These are phyloP conservation scores for Rhododendron vialii DNA, from an alignment of 148 eudicot species.

Conservation along the genomic window DNA sequence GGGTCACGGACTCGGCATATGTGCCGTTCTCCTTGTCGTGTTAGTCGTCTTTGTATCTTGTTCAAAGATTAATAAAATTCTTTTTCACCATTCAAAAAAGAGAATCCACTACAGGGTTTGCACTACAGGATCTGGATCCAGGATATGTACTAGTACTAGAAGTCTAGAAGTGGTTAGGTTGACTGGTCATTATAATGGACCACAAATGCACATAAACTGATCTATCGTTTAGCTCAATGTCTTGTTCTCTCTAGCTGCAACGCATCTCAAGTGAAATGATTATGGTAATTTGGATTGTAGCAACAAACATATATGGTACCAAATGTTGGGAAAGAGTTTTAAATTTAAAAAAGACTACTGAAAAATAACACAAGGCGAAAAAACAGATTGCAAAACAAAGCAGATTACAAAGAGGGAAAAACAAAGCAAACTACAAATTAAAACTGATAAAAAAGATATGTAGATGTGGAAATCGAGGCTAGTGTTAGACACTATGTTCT, in stretches of 20 bases:
- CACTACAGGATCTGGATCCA: too few relatives aligned
- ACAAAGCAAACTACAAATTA: background rate
- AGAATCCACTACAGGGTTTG: too few relatives aligned
- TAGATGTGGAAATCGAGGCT: background rate
- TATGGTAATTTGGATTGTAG: background rate
- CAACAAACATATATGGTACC: background rate
- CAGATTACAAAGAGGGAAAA: background rate
- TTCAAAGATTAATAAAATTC: too few relatives aligned
- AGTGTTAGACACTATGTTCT: background rate
- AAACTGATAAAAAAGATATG: too few relatives aligned
- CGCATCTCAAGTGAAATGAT: background rate
- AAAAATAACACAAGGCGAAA: background rate
- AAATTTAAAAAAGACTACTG: background rate
- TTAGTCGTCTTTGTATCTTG: too few relatives aligned
- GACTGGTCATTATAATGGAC: background rate
- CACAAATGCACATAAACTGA: background rate
- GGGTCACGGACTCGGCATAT: too few relatives aligned
- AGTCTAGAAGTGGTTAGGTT: background rate
- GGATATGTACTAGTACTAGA: background rate
- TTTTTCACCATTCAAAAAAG: too few relatives aligned
- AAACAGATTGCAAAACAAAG: background rate
- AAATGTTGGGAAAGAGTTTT: background rate
- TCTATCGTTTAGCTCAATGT: background rate
- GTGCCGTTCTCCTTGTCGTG: too few relatives aligned
- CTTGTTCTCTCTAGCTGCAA: background rate